Evolutionary conservation across 2,329 filamentous ascomycete species (phyloP).

Genomic region (Diaporthe sp.): DNA sequence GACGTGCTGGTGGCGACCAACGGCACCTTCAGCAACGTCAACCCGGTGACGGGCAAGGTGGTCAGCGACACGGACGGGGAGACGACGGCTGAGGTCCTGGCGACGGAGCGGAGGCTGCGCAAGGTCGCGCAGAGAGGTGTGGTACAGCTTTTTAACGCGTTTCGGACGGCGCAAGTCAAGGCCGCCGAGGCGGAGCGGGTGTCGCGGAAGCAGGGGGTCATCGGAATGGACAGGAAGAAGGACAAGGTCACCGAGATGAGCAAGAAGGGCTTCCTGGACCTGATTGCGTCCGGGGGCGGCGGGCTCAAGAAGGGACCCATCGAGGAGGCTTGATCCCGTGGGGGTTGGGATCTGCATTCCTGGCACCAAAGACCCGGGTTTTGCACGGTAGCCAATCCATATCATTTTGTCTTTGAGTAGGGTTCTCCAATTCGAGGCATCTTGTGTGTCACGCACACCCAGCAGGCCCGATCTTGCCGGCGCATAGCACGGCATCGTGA

Average conservation of each 20-base stretch:
- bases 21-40: conserved; percentile 57
- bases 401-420: conserved; percentile 35
- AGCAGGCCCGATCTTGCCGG: neutral
- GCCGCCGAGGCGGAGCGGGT: conserved; percentile 82
- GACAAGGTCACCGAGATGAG: conserved; percentile 96
- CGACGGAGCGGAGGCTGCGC: conserved; percentile 83
- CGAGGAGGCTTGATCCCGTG: conserved; percentile 64
- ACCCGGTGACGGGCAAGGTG: conserved; percentile 59
- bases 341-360: neutral
- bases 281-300: conserved; percentile 80
- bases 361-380: neutral
- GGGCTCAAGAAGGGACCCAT: conserved; percentile 70
- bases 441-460: conserved; percentile 3
- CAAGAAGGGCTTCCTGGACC: conserved; percentile 94
- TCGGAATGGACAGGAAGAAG: conserved; percentile 84
- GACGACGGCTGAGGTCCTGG: conserved; percentile 70
- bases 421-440: conserved; percentile 37
- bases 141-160: conserved; percentile 95
- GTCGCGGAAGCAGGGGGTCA: conserved; percentile 78
- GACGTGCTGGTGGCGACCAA: conserved; percentile 79
- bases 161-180: conserved; percentile 91
- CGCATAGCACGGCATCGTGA: conserved; percentile 11
- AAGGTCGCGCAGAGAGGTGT: conserved; percentile 95
- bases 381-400: conserved; percentile 28
- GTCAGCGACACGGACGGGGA: conserved; percentile 55